phyloP scores from a whole-genome alignment of 805 yeast genomes.

The Zygosaccharomyces kombuchaensis region DNA sequence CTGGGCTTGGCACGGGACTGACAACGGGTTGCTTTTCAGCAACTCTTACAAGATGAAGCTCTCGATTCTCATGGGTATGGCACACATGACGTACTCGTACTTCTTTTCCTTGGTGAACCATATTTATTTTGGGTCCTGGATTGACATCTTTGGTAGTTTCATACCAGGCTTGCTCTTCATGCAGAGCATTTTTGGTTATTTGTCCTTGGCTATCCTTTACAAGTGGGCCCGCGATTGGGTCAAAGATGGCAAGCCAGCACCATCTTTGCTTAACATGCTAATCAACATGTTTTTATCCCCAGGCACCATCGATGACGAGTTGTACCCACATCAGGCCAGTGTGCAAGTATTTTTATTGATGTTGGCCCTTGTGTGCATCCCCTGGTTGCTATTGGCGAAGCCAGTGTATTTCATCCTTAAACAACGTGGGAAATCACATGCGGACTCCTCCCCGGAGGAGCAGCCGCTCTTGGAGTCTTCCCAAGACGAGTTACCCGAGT shows the following conservation, averaged over 20 bases:
- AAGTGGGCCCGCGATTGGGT: conserved; percentile 76
- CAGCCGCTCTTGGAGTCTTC: conserved; percentile 22
- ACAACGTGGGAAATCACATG: conserved; percentile 21
- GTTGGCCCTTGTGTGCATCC: conserved; percentile 64
- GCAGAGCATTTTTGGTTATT: conserved; percentile 73
- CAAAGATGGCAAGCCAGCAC: conserved; percentile 57
- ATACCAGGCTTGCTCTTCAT: conserved; percentile 69
- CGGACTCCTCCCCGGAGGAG: conserved; percentile 18
- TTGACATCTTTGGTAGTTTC: conserved; percentile 69
- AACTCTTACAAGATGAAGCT: conserved; percentile 76
- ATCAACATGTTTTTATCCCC: conserved; percentile 74
- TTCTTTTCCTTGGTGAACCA: conserved; percentile 64
- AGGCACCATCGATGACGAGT: conserved; percentile 59
- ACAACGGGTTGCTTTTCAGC: conserved; percentile 61
- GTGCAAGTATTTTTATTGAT: conserved; percentile 56
- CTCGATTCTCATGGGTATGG: conserved; percentile 69
- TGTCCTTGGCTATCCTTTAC: conserved; percentile 60
- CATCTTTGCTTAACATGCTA: conserved; percentile 68
- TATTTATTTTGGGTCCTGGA: conserved; percentile 49
- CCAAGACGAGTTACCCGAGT: conserved; percentile 13
- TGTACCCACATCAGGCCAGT: conserved; percentile 60
- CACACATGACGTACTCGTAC: conserved; percentile 70
- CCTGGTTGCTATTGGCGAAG: conserved; percentile 65
- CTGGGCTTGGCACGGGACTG: conserved; percentile 78
- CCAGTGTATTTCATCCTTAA: conserved; percentile 49